Conservation (phyloP, 2,329 filamentous ascomycete genomes). For the Colletotrichum liriopes region DNA sequence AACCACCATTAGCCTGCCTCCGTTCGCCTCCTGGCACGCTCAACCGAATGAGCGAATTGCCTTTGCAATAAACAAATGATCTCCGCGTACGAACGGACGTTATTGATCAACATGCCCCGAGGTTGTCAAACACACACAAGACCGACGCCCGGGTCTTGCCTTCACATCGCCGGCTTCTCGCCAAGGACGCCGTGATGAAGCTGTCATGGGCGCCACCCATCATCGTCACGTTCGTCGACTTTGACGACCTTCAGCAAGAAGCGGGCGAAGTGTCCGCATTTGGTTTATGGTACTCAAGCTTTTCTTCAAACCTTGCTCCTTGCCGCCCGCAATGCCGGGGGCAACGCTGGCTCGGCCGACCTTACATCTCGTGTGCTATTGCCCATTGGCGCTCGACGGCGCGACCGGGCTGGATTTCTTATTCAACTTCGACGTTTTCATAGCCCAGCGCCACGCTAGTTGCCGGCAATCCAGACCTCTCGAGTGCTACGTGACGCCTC, state of each 20-base stretch:
- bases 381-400: conserved; percentile 24
- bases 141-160: conserved; percentile 6
- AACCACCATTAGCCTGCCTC: neutral
- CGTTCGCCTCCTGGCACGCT: conserved; percentile 3
- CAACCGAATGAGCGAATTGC: neutral
- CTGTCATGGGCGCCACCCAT: conserved; percentile 18
- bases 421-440: conserved; percentile 39
- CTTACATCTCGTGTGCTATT: conserved; percentile 14
- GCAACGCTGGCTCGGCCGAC: conserved; percentile 1
- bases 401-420: conserved; percentile 15
- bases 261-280: neutral
- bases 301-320: conserved; percentile 20
- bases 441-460: conserved; percentile 20
- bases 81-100: conserved; percentile 10
- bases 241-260: neutral
- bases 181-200: conserved; percentile 12
- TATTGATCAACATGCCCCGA: neutral
- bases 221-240: neutral
- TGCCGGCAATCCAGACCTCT: conserved; percentile 14
- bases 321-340: conserved; percentile 10
- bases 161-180: conserved; percentile 2
- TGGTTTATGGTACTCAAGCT: neutral
- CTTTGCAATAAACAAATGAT: neutral
- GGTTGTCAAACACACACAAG: conserved; percentile 24
- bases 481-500: neutral